Conservation (phyloP, 2,329 filamentous ascomycete species). For the Mycosphaerelloides madeirae region DNA sequence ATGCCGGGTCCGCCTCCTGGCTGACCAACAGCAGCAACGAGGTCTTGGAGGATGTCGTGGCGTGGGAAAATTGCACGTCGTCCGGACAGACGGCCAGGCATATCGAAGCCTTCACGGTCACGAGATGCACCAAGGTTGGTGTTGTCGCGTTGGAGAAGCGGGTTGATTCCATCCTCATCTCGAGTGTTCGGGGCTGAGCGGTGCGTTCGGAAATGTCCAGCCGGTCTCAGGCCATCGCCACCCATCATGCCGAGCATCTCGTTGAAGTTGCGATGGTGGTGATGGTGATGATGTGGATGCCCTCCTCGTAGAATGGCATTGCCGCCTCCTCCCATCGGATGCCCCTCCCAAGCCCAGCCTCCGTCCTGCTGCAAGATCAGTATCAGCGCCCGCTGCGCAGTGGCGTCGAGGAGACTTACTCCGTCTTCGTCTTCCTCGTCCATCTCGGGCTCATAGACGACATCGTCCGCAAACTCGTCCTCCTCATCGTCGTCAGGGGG, state of each 20-base stretch:
- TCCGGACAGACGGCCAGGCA: conserved; percentile 10
- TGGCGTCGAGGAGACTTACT: too few species aligned
- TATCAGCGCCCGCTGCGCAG: too few species aligned
- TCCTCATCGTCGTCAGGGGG: conserved; percentile 51
- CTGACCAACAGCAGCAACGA: conserved; percentile 21
- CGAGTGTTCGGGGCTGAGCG: conserved; percentile 37
- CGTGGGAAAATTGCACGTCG: conserved; percentile 22
- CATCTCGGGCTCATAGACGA: conserved; percentile 52
- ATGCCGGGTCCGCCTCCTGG: conserved; percentile 12
- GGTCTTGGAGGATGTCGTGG: conserved; percentile 23
- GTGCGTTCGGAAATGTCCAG: conserved; percentile 14
- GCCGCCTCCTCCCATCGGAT: conserved; percentile 12
- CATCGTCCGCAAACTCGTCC: conserved; percentile 63
- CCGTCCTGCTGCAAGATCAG: conserved; percentile 15
- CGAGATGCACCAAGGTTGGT: conserved; percentile 8
- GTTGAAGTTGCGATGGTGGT: conserved; percentile 19
- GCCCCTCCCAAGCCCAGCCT: conserved; percentile 24
- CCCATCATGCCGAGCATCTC: conserved; percentile 28
- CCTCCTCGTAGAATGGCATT: conserved; percentile 14
- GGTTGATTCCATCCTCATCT: conserved; percentile 79
- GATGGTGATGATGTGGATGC: conserved; percentile 24
- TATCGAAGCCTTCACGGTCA: conserved; percentile 3
- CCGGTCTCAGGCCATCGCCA: conserved; percentile 19
- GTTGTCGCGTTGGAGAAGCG: conserved; percentile 60
- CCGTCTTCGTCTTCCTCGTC: conserved; percentile 29